These are phyloP conservation scores for Lentinula sp. DNA, from an alignment of 768 basidiomycete genomes.

Conservation along the genomic window DNA sequence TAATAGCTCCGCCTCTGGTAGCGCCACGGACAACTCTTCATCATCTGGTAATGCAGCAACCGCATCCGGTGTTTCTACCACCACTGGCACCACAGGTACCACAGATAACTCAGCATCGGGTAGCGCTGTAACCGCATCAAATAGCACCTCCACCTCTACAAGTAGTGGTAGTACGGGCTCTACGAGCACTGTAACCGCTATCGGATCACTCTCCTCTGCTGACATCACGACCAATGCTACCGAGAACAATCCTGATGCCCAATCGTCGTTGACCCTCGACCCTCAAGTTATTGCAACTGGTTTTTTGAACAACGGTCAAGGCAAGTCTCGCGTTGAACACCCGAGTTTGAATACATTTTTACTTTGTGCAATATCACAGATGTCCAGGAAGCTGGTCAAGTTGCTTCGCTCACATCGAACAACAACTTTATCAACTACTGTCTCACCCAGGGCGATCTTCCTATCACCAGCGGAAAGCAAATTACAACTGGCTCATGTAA, in stretches of 20 bases:
- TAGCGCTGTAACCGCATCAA: slow-evolving; percentile 6
- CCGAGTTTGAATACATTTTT: slow-evolving; percentile 16
- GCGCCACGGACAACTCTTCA: slow-evolving; percentile 8
- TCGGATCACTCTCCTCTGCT: slow-evolving; percentile 11
- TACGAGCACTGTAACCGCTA: slow-evolving; percentile 14
- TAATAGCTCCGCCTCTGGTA: slow-evolving; percentile 4
- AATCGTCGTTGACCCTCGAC: slow-evolving; percentile 36
- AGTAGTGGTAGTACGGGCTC: slow-evolving; percentile 13
- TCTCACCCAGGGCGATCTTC: slow-evolving; percentile 31
- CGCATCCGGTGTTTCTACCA: slow-evolving; percentile 5
- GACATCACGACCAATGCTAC: slow-evolving; percentile 3
- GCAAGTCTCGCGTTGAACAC: background rate
- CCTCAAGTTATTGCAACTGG: slow-evolving; percentile 46
- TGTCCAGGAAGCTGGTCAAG: slow-evolving; percentile 37
- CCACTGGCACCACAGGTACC: slow-evolving; percentile 3
- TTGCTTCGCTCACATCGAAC: slow-evolving; percentile 50
- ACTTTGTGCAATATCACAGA: slow-evolving; percentile 1
- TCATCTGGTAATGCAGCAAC: slow-evolving; percentile 12
- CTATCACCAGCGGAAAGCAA: slow-evolving; percentile 32
- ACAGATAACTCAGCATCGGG: slow-evolving; percentile 6
- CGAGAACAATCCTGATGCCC: slow-evolving; percentile 28
- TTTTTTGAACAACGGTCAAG: slow-evolving; percentile 50
- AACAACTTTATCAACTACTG: slow-evolving; percentile 79
- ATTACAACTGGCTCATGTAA: slow-evolving; percentile 39
- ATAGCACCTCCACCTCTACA: background rate